phyloP scores from a whole-genome alignment of 805 yeast species.

The Maudiozyma barnettii region DNA sequence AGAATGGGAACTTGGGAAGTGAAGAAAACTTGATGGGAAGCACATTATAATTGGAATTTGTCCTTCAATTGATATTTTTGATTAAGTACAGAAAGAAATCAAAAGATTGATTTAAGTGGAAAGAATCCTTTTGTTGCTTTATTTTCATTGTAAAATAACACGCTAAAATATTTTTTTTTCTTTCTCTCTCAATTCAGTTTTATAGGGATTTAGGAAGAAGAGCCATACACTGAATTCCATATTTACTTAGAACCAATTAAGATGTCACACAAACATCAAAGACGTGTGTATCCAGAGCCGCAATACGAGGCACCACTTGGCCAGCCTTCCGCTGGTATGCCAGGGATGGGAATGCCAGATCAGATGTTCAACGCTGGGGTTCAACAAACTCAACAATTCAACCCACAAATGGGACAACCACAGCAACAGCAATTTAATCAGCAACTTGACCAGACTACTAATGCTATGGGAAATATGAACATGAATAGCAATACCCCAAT shows the following conservation, averaged over 20 bases:
- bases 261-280: conserved; percentile 30
- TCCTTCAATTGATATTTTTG: no score
- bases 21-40: no score
- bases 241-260: not conserved
- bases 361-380: not conserved
- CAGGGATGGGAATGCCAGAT: not conserved
- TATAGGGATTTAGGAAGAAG: no score
- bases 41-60: no score
- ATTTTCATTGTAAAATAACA: no score
- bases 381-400: conserved; percentile 16
- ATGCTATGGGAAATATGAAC: conserved; percentile 27
- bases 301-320: conserved; percentile 17
- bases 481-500: conserved; percentile 28
- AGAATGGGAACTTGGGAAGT: no score
- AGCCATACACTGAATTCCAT: no score
- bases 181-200: no score
- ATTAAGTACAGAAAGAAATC: no score
- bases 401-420: conserved; percentile 18
- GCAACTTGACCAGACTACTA: conserved; percentile 28
- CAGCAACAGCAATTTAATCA: conserved; percentile 11
- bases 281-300: conserved; percentile 42
- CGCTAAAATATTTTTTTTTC: no score
- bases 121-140: no score
- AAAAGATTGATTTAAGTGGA: no score
- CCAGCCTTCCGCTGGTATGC: not conserved